Percentiles rank a stretch among this genome's conserved stretches.
Conservation (phyloP, 305 asterid genomes). For the Solanum hybrid region DNA sequence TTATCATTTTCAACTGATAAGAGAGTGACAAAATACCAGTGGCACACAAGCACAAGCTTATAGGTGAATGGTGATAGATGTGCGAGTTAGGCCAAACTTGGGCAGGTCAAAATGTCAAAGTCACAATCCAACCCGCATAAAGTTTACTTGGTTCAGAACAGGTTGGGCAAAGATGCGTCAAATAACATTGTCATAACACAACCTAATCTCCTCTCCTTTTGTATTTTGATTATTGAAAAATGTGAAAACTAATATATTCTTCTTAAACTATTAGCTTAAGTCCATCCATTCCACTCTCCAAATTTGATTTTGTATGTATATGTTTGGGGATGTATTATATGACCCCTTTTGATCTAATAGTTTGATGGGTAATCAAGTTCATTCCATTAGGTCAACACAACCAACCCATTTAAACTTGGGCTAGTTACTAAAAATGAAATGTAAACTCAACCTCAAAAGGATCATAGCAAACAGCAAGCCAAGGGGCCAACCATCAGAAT, state of each 20-base stretch:
- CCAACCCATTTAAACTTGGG: background rate
- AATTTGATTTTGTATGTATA: background rate
- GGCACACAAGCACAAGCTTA: background rate
- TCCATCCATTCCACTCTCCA: background rate
- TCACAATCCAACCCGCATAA: background rate
- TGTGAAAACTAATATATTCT: background rate
- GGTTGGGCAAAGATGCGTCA: background rate
- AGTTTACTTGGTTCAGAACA: background rate
- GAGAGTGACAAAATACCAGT: background rate
- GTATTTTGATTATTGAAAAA: background rate
- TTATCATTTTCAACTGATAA: background rate
- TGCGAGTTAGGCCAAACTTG: background rate
- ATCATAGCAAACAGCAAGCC: background rate
- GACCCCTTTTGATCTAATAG: background rate
- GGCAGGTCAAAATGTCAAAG: background rate
- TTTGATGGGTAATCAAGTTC: background rate
- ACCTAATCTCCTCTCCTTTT: background rate
- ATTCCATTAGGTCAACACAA: background rate
- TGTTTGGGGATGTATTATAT: background rate
- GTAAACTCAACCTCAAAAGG: background rate
- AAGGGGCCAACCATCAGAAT: background rate
- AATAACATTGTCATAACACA: background rate
- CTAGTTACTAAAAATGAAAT: background rate
- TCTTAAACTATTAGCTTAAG: background rate
- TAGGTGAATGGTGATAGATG: background rate